Evolutionary conservation across 208 protist species (phyloP), one percentile per base, ranked within the genome.

Genomic region (Leishmania lainsoni): DNA sequence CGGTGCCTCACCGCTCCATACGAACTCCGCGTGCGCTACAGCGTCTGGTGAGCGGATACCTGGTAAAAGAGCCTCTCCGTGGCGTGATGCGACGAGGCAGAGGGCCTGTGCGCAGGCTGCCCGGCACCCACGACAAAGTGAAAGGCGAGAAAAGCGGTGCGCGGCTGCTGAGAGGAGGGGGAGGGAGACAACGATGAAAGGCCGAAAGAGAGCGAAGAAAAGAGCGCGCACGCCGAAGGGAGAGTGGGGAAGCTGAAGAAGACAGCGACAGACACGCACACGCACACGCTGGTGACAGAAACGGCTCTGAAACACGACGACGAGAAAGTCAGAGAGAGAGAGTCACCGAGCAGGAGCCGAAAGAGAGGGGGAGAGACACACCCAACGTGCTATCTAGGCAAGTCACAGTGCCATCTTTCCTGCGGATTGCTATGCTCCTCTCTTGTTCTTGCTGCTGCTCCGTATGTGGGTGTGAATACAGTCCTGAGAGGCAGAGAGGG

Each of bases 51-150:
- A 20, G 66, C 51, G 35, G 80, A n/a, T 14, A 93, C 63, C 12
- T 74, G 72, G 45, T 85, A 86, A 39, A 92, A 76, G 17, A 85
- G 45, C 22, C 29, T 14, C 65, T 90, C 87, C 16, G 90, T 78
- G 20, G 59, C 83, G n/a, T 72, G 63, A 54, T 70, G 39, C 4
- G n/a, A 10, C 5, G 6, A 26, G 8, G n/a, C 22, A 42, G 48
- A 63, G 0, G 20, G 35, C 20, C 73, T 78, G 45, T 17, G 9
- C 69, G 1, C 22, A 10, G n/a, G 26, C n/a, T 54, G 16, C 22
- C 26, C 9, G 0, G 42, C 42, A 45, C 42, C 42, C 42, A 45
- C 42, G 48, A 29, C 10, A 12, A 12, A 54, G 26, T 22, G 10
- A 9, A 35, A 54, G 10, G 45, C 45, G 42, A 70, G 35, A 5